Evolutionary conservation across 441 rosid genomes (phyloP), one percentile per base, ranked within the genome.

Genomic region (Pelargonium cotyledonis): DNA sequence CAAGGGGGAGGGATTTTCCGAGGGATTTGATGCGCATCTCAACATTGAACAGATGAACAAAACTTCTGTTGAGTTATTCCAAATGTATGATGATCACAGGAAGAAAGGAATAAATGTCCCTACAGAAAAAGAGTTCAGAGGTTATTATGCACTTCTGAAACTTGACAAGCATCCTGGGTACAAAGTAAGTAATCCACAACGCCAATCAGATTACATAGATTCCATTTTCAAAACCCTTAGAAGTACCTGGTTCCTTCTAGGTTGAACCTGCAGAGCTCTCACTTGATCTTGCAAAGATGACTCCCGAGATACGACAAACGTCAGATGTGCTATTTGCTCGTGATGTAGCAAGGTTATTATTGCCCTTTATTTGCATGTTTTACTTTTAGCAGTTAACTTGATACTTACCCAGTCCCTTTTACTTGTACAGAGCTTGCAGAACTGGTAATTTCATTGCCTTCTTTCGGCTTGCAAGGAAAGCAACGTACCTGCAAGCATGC

Each of bases 111-210:
- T 90, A 67, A 65, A 71, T 68, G 70, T 95, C 69, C 83, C 91
- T 46, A 81, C 97, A 43, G 98, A 95, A 77, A 89, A 82, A 74
- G 99, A 95, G 80, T 95, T 95, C 21, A 92, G 99, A 79, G 99
- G 99, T 67, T 95, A 95, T 78, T 95, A 95, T 80, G 99, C 97
- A 12, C 97, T 95, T 85, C 91, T 95, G 82, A 95, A 95, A 83
- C 89, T 95, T 44, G 99, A 92, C 87, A 95, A 90, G 80, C 99
- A 95, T 87, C 99, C 99, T 63, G 99, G 99, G 72, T 95, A 95
- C 72, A 95, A 83, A 81, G 99, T 90, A 77, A 86, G 88, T 78
- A 46, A 44, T 75, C 41, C 58, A 66, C 40, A 65, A 46, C 61
- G 60, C 47, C 12, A 23, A 71, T 67, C 70, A 44, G 51, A 66